Base-by-base conservation (phyloP, 495 filamentous ascomycete genomes). In the Annulohypoxylon nitens region DNA sequence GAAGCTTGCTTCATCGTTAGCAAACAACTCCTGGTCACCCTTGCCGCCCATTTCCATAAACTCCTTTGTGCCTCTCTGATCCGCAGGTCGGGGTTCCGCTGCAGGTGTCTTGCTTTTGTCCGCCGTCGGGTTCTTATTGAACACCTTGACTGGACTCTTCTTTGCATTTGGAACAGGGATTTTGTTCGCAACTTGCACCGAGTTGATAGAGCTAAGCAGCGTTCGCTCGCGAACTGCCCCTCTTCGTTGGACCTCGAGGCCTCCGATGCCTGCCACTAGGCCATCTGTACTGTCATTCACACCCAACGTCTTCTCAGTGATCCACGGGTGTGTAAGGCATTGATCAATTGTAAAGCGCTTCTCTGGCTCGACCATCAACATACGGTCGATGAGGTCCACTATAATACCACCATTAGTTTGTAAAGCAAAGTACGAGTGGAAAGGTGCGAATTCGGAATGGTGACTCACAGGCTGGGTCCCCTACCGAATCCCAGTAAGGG, bases 401-500 rank as follows among this genome's bases (percentile, higher is more conserved):
- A 50, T 8, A 10, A 64, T 11, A 54, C n/a, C 20, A 2, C 11
- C 60, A 61, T 78, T 73, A 81, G 77, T 18, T 54, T 9, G 0
- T 4, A 12, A 57, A 23, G 4, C 26, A 48, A 26, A 30, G 18
- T 37, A 57, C 45, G 9, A 51, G n/a, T 18, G 11, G 10, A 14
- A 11, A 6, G 2, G 45, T 8, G 11, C 9, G 33, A 33, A 18
- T 0, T 25, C 2, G 25, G 34, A 36, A 45, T 4, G n/a, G 9
- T 6, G 11, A 79, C 84, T 80, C 78, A 86, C 83, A 79, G 3
- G 95, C 97, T 45, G 91, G 88, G 65, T 99, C 97, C 65, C 90
- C 91, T 66, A 99, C 91, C 3, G 90, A 89, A 80, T 98, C 96
- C 97, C 97, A 99, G 79, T 98, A 99, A 14, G 97, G 97, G 1